A percentile compares a stretch with the other conserved stretches of the same genome.
Evolutionary conservation across 2,329 filamentous ascomycete species (phyloP).

Genomic region (Exophiala mesophila): DNA sequence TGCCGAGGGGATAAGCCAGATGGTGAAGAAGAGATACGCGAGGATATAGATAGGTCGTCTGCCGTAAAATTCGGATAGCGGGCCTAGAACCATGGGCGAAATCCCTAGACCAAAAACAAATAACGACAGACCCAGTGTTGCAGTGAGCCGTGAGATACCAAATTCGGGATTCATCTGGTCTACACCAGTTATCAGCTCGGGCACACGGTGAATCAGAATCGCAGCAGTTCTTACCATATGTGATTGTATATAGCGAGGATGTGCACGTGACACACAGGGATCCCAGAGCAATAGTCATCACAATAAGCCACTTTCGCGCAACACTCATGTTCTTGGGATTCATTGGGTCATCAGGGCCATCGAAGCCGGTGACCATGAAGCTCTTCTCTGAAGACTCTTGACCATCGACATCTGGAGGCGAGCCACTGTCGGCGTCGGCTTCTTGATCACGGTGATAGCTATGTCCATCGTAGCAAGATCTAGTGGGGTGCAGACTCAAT

Average conservation of each 20-base stretch:
- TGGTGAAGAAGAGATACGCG: conserved; percentile 67
- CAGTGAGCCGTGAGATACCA: conserved; percentile 63
- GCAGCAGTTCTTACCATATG: conserved; percentile 48
- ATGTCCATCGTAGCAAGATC: conserved; percentile 26
- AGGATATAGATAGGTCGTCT: conserved; percentile 73
- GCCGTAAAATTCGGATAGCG: conserved; percentile 73
- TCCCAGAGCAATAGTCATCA: conserved; percentile 66
- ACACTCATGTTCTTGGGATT: conserved; percentile 66
- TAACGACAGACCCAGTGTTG: conserved; percentile 72
- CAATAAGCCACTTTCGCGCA: conserved; percentile 72
- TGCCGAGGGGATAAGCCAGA: conserved; percentile 78
- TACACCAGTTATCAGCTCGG: conserved; percentile 5
- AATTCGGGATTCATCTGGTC: conserved; percentile 71
- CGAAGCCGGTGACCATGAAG: conserved; percentile 66
- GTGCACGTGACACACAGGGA: conserved; percentile 84
- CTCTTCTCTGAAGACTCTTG: conserved; percentile 11
- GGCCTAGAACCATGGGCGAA: conserved; percentile 59
- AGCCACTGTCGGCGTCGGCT: conserved; percentile 8
- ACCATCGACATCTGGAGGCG: conserved; percentile 7
- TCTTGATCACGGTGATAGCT: conserved; percentile 16
- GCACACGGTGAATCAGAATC: not conserved
- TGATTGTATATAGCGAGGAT: conserved; percentile 83
- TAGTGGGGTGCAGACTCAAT: conserved; percentile 14
- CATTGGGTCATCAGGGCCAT: conserved; percentile 66
- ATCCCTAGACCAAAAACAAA: conserved; percentile 74